Percentiles rank a stretch among this genome's conserved stretches.
Conservation (phyloP, 805 yeast species). For the Scheffersomyces coipomensis region DNA sequence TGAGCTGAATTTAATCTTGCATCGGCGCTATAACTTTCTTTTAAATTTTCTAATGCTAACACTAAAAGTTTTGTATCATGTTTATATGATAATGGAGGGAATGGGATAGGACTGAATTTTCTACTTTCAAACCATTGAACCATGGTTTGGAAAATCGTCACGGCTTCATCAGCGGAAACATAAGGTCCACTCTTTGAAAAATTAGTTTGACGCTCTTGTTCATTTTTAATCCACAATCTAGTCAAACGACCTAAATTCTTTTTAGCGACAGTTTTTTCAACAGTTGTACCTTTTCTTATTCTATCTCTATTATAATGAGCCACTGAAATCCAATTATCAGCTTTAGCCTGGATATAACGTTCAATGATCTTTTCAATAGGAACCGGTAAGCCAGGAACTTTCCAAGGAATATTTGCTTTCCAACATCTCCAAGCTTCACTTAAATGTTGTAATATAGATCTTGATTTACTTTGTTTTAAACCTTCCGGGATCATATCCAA, state of each 20-base stretch:
- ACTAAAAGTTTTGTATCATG: slow-evolving; percentile 90
- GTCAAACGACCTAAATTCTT: slow-evolving; percentile 92
- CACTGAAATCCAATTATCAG: slow-evolving; percentile 94
- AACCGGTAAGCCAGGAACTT: slow-evolving; percentile 92
- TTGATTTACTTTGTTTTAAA: slow-evolving; percentile 79
- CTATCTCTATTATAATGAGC: slow-evolving; percentile 92
- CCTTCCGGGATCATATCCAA: slow-evolving; percentile 97
- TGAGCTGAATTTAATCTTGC: slow-evolving; percentile 82
- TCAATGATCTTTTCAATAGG: slow-evolving; percentile 86
- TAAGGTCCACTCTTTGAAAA: slow-evolving; percentile 87
- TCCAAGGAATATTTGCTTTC: slow-evolving; percentile 99
- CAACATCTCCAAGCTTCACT: slow-evolving; percentile 99
- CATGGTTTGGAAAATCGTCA: slow-evolving; percentile 79
- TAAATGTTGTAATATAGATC: slow-evolving; percentile 85
- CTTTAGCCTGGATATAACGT: slow-evolving; percentile 89
- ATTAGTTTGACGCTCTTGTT: slow-evolving; percentile 81
- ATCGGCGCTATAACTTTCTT: slow-evolving; percentile 66
- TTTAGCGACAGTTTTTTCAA: slow-evolving; percentile 91
- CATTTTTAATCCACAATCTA: slow-evolving; percentile 87
- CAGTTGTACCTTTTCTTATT: slow-evolving; percentile 83
- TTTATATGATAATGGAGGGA: slow-evolving; percentile 88
- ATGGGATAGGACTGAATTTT: slow-evolving; percentile 82
- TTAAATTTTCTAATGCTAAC: slow-evolving; percentile 83
- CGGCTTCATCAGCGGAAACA: slow-evolving; percentile 84
- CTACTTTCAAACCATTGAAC: slow-evolving; percentile 89